Evolutionary conservation across 1,284 basidiomycete genomes (phyloP), one percentile per base, ranked within the genome.

Genomic region (Moniliophthora roreri): DNA sequence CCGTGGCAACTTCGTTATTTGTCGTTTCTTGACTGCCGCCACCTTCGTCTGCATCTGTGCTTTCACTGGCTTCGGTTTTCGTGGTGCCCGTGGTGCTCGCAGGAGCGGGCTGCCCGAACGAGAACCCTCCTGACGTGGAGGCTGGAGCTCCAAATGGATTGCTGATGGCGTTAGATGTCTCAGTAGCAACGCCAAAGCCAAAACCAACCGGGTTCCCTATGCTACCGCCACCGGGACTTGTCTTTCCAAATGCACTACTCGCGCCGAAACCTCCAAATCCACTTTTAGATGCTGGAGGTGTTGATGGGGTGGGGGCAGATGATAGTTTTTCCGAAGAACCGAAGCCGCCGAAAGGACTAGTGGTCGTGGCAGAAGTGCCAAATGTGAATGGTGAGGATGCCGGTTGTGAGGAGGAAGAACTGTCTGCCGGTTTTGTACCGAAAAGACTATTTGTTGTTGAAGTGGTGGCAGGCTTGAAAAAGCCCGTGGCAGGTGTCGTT

Each of bases 131-230:
- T 16, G 38, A 42, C 9, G 13, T 21, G 2, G 40, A 10, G 5
- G 48, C 5, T 3, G 39, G 11, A 15, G 10, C 42, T 26, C 46
- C 40, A 40, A 40, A n/a, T n/a, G 13, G 24, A 46, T 28, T 32
- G 44, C 2, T 16, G 18, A 24, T 26, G 6, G 44, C 11, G 28
- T 21, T 24, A 24, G 44, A 10, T 16, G 24, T 15, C 21, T 70
- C 65, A 1, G 72, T 55, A 37, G 74, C 68, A 58, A 67, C 72
- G 7, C 80, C 82, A 57, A 83, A 85, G 16, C 69, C 72, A 54
- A 81, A 82, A 3, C 83, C 82, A 15, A 83, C 78, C 3, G 81
- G 78, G 59, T 80, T 82, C 4, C 83, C 81, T 34, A 84, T 72
- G 59, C 73, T 80, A 48, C 80, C 80, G 11, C 66, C 55, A 41